Percentiles rank a stretch among this genome's conserved stretches.
Conservation (phyloP, 2,329 filamentous ascomycete species). For the Acrocalymma vagum region DNA sequence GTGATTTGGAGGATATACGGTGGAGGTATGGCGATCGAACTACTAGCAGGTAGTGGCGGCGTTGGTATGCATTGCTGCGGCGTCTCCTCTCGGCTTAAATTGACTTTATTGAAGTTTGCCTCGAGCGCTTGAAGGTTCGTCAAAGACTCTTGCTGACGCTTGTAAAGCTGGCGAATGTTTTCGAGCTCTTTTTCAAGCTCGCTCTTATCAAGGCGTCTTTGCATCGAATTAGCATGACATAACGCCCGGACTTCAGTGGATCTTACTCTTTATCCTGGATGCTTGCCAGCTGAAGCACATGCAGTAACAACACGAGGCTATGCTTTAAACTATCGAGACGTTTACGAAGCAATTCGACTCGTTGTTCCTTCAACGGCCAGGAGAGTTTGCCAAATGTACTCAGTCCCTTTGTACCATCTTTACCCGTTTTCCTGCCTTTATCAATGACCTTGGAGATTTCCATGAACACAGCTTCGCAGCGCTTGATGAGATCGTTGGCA, state of each 20-base stretch:
- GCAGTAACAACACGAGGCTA: slow-evolving; percentile 32
- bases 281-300: slow-evolving; percentile 36
- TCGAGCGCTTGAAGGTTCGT: slow-evolving; percentile 29
- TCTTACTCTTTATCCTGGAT: slow-evolving; percentile 25
- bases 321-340: slow-evolving; percentile 38
- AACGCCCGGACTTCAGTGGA: too few relatives aligned
- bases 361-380: slow-evolving; percentile 35
- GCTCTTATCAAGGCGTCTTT: slow-evolving; percentile 22
- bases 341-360: slow-evolving; percentile 29
- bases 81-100: slow-evolving; percentile 23
- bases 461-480: slow-evolving; percentile 33
- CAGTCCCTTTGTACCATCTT: slow-evolving; percentile 23
- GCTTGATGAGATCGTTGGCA: slow-evolving; percentile 31
- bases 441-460: slow-evolving; percentile 33
- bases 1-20: too few relatives aligned
- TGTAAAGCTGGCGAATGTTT: slow-evolving; percentile 33
- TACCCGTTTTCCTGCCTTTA: slow-evolving; percentile 22
- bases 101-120: slow-evolving; percentile 21
- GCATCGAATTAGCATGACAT: slow-evolving; percentile 2
- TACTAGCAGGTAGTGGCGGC: slow-evolving; percentile 23
- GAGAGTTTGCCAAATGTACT: slow-evolving; percentile 24
- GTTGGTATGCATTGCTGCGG: slow-evolving; percentile 15
- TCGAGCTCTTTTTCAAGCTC: slow-evolving; percentile 29
- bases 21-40: slow-evolving; percentile 13
- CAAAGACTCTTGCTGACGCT: slow-evolving; percentile 34